A percentile compares a stretch with the other conserved stretches of the same genome.
Conservation (phyloP, 1,139 yeast species). For the Candida pseudoviswanathii region DNA sequence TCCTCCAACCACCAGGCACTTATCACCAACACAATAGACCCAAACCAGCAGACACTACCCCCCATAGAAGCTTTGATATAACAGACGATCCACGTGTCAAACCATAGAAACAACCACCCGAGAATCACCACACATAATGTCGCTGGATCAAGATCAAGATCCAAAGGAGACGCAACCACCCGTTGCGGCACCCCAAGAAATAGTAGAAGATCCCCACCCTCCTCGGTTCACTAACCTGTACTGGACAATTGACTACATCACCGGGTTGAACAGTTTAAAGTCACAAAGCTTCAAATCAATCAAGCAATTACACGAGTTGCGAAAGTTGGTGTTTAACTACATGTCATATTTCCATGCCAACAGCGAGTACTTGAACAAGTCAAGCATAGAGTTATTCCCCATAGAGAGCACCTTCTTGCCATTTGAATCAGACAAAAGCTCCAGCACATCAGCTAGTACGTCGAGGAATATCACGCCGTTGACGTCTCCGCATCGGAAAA, state of each 20-base stretch:
- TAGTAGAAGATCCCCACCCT: too few species aligned
- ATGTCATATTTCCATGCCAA: constrained; percentile 42
- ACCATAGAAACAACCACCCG: background rate
- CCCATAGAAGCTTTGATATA: too few species aligned
- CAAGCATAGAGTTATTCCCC: constrained; percentile 27
- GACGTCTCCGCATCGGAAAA: background rate
- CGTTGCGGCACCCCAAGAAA: background rate
- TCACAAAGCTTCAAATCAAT: constrained; percentile 37
- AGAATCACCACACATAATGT: background rate
- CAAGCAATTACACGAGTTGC: constrained; percentile 44
- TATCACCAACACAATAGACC: background rate
- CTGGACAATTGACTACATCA: constrained; percentile 48
- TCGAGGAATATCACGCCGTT: constrained; percentile 4
- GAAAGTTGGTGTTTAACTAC: constrained; percentile 41
- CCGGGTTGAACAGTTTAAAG: constrained; percentile 37
- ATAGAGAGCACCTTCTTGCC: constrained; percentile 27
- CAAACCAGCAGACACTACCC: too few species aligned
- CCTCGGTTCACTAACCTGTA: constrained; percentile 32
- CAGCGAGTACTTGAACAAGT: constrained; percentile 34
- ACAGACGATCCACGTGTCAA: background rate
- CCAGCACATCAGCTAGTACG: background rate
- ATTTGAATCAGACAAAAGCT: background rate
- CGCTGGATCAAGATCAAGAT: background rate
- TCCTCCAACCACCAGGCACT: background rate
- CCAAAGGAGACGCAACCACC: background rate